Evolutionary conservation across 1,139 yeast species (phyloP).

Genomic region (Eremothecium gossypii): DNA sequence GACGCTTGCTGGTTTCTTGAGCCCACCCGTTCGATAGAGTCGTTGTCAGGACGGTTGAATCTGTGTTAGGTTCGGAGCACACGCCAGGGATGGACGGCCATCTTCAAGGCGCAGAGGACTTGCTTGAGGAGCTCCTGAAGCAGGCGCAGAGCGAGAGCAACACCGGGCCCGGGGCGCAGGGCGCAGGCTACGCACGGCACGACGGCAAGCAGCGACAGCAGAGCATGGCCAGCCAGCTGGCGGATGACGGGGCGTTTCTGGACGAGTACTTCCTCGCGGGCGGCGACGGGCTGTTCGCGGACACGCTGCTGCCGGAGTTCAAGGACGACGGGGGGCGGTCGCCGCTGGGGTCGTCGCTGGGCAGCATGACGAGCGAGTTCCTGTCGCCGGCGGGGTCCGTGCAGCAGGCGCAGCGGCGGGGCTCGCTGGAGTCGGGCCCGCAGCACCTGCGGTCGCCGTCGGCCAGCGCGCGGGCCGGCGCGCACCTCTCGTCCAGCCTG

Average conservation of each 20-base stretch:
- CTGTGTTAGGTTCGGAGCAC: no score
- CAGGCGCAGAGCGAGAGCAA: neutral
- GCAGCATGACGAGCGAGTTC: slow-evolving; percentile 20
- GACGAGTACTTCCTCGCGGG: slow-evolving; percentile 7
- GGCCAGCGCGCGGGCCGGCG: slow-evolving; percentile 22
- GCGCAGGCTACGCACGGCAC: neutral
- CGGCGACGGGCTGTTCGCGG: neutral
- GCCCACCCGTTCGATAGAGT: no score
- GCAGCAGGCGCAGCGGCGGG: slow-evolving; percentile 18
- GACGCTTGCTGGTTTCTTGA: no score
- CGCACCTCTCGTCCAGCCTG: slow-evolving; percentile 23
- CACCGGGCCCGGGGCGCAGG: no score
- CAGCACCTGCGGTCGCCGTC: slow-evolving; percentile 22
- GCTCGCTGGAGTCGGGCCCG: slow-evolving; percentile 11
- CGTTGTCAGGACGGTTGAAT: no score
- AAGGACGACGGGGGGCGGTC: slow-evolving; percentile 2
- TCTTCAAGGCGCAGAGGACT: slow-evolving; percentile 1
- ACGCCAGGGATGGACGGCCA: slow-evolving; percentile 1
- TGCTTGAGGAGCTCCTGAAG: slow-evolving; percentile 4
- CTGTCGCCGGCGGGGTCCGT: slow-evolving; percentile 23
- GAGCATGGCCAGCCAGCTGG: slow-evolving; percentile 3
- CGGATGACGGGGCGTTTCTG: slow-evolving; percentile 6
- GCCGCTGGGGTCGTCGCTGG: slow-evolving; percentile 17
- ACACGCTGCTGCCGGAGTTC: neutral
- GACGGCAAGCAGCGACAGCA: slow-evolving; percentile 2